Percentiles rank a stretch among this genome's conserved stretches.
phyloP scores from a whole-genome alignment of 305 asterid genomes.

The Fraxinus xanthoxyloides region DNA sequence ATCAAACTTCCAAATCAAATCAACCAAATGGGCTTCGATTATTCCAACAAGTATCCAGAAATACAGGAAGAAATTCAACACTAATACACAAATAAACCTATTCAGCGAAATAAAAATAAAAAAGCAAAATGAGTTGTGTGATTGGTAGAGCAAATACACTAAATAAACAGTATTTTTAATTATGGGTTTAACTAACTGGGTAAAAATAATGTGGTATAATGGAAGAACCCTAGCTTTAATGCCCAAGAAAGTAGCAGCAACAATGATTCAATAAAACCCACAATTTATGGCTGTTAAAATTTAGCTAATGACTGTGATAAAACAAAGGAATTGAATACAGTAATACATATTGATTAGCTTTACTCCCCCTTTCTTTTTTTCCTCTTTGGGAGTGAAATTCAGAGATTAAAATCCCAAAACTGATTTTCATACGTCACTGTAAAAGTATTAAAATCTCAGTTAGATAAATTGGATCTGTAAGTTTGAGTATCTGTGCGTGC shows the following conservation, averaged over 20 bases:
- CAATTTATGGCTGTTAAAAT: constrained; percentile 54
- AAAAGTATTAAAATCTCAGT: constrained; percentile 5
- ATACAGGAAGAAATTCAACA: not conserved
- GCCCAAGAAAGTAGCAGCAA: constrained; percentile 48
- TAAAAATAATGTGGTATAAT: constrained; percentile 20
- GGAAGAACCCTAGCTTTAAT: constrained; percentile 49
- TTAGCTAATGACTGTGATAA: constrained; percentile 33
- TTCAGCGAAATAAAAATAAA: not conserved
- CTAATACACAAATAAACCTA: not conserved
- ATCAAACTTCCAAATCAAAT: constrained; percentile 2
- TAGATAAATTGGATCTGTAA: constrained; percentile 10
- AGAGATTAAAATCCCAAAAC: constrained; percentile 31
- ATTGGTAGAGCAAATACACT: constrained; percentile 21
- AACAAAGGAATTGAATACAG: constrained; percentile 33
- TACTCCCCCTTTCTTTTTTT: constrained; percentile 22
- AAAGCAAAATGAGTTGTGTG: constrained; percentile 26
- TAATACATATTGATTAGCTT: constrained; percentile 23
- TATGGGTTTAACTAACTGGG: constrained; percentile 29
- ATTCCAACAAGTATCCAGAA: not conserved
- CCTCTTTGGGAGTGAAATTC: constrained; percentile 33
- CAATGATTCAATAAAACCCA: constrained; percentile 47
- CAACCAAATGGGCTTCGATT: constrained; percentile 8
- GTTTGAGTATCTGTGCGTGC: not conserved
- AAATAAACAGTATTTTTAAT: constrained; percentile 11
- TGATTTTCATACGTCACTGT: constrained; percentile 32